Conservation (phyloP, 2,329 filamentous ascomycete genomes). For the Talaromyces sp. region DNA sequence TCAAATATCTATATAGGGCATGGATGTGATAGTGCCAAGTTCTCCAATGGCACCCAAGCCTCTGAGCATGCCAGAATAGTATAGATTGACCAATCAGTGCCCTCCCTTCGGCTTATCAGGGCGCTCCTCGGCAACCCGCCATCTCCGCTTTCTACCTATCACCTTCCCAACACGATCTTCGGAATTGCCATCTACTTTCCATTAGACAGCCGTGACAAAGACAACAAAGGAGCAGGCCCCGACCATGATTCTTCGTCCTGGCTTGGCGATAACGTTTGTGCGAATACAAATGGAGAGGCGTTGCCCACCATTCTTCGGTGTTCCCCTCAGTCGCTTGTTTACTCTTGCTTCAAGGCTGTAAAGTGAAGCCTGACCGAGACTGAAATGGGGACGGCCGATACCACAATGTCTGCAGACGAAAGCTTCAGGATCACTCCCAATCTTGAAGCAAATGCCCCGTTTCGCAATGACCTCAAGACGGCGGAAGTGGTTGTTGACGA, state of each 20-base stretch:
- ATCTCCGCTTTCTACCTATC: not conserved
- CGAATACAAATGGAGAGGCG: constrained; percentile 1
- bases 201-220: not conserved
- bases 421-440: not conserved
- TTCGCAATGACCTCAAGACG: constrained; percentile 20
- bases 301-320: not conserved
- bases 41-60: not conserved
- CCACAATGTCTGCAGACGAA: not conserved
- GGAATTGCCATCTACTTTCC: not conserved
- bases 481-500: constrained; percentile 22
- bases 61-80: not conserved
- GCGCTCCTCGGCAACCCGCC: not conserved
- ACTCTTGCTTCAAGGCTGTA: not conserved
- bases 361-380: not conserved
- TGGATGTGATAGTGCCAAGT: not conserved
- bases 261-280: not conserved
- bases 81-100: not conserved
- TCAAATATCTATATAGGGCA: not conserved
- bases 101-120: not conserved
- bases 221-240: not conserved
- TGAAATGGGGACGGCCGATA: not conserved
- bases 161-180: too few species aligned
- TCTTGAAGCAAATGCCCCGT: not conserved
- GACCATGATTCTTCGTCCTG: not conserved
- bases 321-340: not conserved